Conservation (phyloP, 2,329 filamentous ascomycete species). For the Metarhizium album region DNA sequence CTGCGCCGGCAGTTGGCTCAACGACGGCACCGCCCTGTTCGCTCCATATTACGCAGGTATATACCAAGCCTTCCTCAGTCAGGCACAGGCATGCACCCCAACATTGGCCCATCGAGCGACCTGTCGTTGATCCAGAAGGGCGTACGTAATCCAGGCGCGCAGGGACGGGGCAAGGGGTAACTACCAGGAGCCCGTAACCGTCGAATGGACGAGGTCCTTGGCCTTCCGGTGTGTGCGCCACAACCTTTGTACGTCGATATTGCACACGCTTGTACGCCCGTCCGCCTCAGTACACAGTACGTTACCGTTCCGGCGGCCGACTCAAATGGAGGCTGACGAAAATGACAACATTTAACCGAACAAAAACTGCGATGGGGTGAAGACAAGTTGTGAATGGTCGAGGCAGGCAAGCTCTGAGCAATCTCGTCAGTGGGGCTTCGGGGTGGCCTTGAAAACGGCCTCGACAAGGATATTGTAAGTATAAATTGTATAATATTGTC, state of each 20-base stretch:
- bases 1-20: neutral
- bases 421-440: constrained; percentile 8
- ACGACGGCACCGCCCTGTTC: neutral
- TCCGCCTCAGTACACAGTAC: no score
- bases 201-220: no score
- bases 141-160: neutral
- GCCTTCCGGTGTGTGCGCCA: no score
- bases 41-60: neutral
- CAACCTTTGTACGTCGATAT: no score
- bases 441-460: neutral
- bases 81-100: neutral
- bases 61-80: neutral
- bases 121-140: neutral
- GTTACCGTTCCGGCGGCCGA: no score
- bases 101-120: neutral
- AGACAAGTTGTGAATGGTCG: no score
- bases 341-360: no score
- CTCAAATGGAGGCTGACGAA: no score
- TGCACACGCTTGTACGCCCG: no score
- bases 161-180: neutral
- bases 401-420: neutral
- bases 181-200: neutral
- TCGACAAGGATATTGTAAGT: neutral
- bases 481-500: neutral
- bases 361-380: no score